Evolutionary conservation across 768 basidiomycete species (phyloP), one percentile per base, ranked within the genome.

Genomic region (Kwoniella bestiolae): DNA sequence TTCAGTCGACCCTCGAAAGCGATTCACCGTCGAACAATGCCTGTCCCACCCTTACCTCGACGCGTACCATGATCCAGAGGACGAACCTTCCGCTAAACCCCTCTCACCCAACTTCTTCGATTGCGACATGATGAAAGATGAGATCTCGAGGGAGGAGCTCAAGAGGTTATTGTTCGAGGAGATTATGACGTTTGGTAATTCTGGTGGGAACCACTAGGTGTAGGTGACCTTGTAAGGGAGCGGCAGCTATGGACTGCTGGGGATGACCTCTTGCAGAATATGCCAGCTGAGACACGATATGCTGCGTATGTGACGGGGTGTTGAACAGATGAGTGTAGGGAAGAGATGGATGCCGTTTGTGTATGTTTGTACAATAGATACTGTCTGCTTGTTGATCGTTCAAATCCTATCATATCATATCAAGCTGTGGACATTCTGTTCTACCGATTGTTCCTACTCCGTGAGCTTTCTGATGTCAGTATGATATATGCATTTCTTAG

Each of bases 41-140:
- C 84, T 99, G 34, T 89, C 89, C n/a, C 94, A 97, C 75, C 94
- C 94, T 5, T 95, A 95, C 76, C 85, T 95, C 12, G 92, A 93
- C 80, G 91, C 94, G 80, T 95, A 96, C 78, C 94, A 95, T 76
- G 94, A 96, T 77, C 92, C 94, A 1, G 92, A 95, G 55, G 96
- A 99, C 75, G 96, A 99, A 82, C 96, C 96, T 0, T 87, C 89
- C 25, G 94, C 94, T 0, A 90, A 93, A 4, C 94, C 95, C n/a
- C 88, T 99, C 52, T 91, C 92, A 70, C 90, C 93, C 3, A 89
- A 90, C 71, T 99, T 98, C 85, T 99, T 99, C 81, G 93, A 95
- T 77, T 98, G 98, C 79, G 96, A 99, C 81, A 82, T 92, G 70
- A 90, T 94, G 84, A 95, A 97, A 84, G 94, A 96, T 71, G 91